A percentile compares a stretch with the other conserved stretches of the same genome.
Conservation (phyloP, 2,329 filamentous ascomycete genomes). For the Raffaelea ambrosiae region DNA sequence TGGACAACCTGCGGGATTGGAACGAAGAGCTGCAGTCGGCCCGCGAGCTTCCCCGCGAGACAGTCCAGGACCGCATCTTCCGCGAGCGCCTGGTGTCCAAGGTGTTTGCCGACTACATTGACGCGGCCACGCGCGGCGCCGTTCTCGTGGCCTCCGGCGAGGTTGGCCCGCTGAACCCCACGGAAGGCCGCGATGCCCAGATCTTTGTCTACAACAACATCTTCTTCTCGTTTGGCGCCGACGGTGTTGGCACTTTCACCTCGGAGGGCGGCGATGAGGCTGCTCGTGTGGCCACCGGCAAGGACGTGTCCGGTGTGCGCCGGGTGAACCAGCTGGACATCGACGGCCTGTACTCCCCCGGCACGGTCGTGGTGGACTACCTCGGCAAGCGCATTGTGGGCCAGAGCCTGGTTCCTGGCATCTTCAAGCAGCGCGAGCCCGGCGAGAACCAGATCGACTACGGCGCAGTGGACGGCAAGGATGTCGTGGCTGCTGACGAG, state of each 20-base stretch:
- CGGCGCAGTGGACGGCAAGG: conserved; percentile 93
- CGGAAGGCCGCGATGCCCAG: conserved; percentile 83
- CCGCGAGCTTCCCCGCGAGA: conserved; percentile 85
- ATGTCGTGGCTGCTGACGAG: conserved; percentile 84
- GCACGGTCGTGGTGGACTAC: conserved; percentile 94
- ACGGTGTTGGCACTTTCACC: conserved; percentile 94
- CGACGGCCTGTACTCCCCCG: conserved; percentile 85
- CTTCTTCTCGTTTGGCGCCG: conserved; percentile 97
- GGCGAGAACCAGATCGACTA: conserved; percentile 99
- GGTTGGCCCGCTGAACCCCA: conserved; percentile 88
- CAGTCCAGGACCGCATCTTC: conserved; percentile 92
- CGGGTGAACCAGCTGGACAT: conserved; percentile 97
- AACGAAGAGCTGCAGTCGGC: conserved; percentile 99
- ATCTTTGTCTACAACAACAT: conserved; percentile 99
- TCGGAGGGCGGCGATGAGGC: conserved; percentile 96
- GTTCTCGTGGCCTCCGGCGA: conserved; percentile 89
- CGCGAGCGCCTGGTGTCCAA: conserved; percentile 89
- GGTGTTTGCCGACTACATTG: conserved; percentile 95
- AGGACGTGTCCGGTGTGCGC: conserved; percentile 90
- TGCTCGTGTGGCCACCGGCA: conserved; percentile 88
- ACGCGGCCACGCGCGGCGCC: conserved; percentile 85
- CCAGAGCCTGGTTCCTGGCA: conserved; percentile 95
- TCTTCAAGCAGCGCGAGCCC: conserved; percentile 96
- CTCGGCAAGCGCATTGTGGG: conserved; percentile 94
- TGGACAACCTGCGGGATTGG: conserved; percentile 93